Base-by-base conservation (phyloP, 176 grass and related monocot species). In the Lolium rigidum region DNA sequence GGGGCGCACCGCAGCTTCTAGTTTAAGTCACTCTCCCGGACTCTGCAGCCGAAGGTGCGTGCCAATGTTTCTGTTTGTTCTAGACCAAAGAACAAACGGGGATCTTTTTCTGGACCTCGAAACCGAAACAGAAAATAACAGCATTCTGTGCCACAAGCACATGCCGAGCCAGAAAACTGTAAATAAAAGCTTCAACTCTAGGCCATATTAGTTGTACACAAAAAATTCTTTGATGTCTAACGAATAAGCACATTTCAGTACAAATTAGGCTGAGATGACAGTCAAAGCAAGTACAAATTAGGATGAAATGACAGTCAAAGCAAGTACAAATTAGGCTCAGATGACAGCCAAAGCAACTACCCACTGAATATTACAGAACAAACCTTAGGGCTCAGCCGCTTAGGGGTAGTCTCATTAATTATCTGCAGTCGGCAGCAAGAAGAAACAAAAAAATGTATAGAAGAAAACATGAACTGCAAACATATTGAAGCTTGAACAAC, bases 401-500 rank as follows among this genome's bases (percentile, higher is more conserved):
- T 12, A 25, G 60, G 60, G 60, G 5, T 56, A 56, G 54, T 56
- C 54, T 56, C 54, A 7, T 56, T 63, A 58, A 5, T 25, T 63
- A 25, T 13, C 22, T 63, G 60, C 60, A 63, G 26, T 26, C 60
- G 22, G 60, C 60, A 63, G 22, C 10, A 26, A 12, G 13, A 63
- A 63, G 1, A 62, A 63, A 5, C 1, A 62, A 18, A 57, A 9
- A 60, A 22, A 22, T n/a, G 2, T 12, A 63, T 26, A 25, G 9
- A 25, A 63, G 60, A 64, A 64, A 64, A 28, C 61, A 64, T 15
- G 28, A 67, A 81, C 38, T 59, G 26, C 68, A 83, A 72, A 31
- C 54, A 61, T 15, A 10, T 26, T 21, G 6, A 74, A 74, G 22
- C 22, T 48, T 22, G 24, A 21, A 75, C 24, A 21, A 28, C 59